Evolutionary conservation across 2,329 filamentous ascomycete species (phyloP), one percentile per base, ranked within the genome.

Genomic region (Aspergillus jensenii): DNA sequence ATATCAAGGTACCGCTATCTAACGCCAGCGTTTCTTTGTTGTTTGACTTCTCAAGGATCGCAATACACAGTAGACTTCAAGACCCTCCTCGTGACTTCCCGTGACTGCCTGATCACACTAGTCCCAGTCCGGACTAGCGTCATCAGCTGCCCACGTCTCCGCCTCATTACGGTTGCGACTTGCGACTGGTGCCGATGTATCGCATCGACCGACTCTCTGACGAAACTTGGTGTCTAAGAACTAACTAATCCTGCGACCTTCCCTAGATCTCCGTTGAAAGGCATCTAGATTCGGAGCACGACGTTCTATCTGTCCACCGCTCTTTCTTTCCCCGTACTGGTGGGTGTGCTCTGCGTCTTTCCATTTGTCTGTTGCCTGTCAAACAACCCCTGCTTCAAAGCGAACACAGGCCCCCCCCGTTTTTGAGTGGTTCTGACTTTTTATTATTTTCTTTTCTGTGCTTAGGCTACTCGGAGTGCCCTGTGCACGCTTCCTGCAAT

Each of bases 21-120:
- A 17, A 17, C 44, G 14, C 15, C 14, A 45, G 44, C 40, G 49
- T 14, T 46, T 56, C 27, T 33, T 56, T 45, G 54, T 19, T 56
- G 51, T 40, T 31, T 52, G 57, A 45, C 19, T n/a, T n/a, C 31
- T n/a, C 31, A 39, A 50, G 12, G 6, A 19, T 31, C 27, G 27
- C 27, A 31, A 31, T 11, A 31, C 9, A 31, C 8, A 31, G 27
- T 31, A 11, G 27, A 31, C 27, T 4, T 31, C 27, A 9, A 31
- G 27, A 31, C 27, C 27, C 27, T 4, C 27, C 43, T 23, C 19
- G 40, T 40, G 23, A 43, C 44, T 47, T 57, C 70, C 70, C 69
- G 70, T 73, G 71, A 73, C 67, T 65, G 56, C 23, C 41, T 51
- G 33, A 49, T 25, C 25, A 49, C 65, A 63, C 71, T 73, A 73